A percentile compares a stretch with the other conserved stretches of the same genome.
Evolutionary conservation across 2,329 filamentous ascomycete species (phyloP).

Genomic region (Calonectria pauciramosa): DNA sequence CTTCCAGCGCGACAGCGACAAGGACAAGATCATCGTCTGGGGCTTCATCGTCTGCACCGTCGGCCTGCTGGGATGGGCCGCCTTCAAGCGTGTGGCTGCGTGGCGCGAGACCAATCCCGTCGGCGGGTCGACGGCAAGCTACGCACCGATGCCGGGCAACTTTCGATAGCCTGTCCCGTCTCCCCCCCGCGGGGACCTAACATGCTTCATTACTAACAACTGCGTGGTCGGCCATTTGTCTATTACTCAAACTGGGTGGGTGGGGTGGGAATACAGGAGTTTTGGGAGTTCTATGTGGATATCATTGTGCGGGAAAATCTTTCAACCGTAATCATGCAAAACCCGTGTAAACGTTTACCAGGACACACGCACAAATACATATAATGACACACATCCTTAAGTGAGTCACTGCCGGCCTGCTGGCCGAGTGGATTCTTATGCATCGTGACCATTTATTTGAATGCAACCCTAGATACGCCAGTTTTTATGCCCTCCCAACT

Average conservation of each 20-base stretch:
- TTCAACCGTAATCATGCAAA: constrained; percentile 16
- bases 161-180: constrained; percentile 30
- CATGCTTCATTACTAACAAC: not conserved
- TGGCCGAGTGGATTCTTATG: constrained; percentile 31
- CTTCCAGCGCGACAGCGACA: constrained; percentile 77
- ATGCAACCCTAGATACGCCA: constrained; percentile 46
- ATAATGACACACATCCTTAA: constrained; percentile 12
- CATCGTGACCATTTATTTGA: constrained; percentile 41
- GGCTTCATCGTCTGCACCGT: constrained; percentile 71
- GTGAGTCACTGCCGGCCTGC: constrained; percentile 21
- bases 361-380: constrained; percentile 19
- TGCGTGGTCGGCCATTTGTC: constrained; percentile 10
- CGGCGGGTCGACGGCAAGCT: constrained; percentile 45
- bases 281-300: constrained; percentile 23
- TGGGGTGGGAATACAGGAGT: constrained; percentile 11
- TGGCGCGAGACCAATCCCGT: constrained; percentile 51
- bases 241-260: constrained; percentile 1
- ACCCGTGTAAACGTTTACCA: constrained; percentile 21
- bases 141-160: constrained; percentile 47
- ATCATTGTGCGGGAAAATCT: constrained; percentile 20
- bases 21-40: constrained; percentile 77
- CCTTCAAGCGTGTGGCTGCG: constrained; percentile 63
- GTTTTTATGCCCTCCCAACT: constrained; percentile 37
- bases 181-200: not conserved
- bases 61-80: constrained; percentile 73